Conservation (phyloP, 257 asterid genomes). For the Nicotiana tabacum region DNA sequence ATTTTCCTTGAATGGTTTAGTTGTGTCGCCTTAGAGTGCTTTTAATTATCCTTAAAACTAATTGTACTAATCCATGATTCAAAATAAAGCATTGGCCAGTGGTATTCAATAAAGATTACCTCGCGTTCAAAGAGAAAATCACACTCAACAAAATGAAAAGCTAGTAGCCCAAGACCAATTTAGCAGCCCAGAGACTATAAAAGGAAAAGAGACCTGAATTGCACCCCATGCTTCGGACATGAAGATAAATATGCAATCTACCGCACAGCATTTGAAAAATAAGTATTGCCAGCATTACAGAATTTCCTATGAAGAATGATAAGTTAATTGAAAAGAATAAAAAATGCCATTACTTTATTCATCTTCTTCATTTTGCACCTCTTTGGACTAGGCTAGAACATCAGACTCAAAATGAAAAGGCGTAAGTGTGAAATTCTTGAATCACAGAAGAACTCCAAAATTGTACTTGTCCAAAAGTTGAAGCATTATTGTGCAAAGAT, state of each 20-base stretch:
- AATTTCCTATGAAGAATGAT: background rate
- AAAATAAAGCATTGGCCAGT: background rate
- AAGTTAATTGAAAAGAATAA: too few relatives aligned
- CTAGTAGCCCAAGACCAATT: background rate
- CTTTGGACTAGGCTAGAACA: too few relatives aligned
- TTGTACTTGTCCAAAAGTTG: background rate
- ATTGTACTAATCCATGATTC: background rate
- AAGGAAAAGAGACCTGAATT: background rate
- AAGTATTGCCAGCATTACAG: background rate
- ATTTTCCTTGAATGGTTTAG: background rate
- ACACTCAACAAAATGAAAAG: background rate
- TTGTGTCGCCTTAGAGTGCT: background rate
- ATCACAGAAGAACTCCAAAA: too few relatives aligned
- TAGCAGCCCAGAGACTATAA: background rate
- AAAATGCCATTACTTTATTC: too few relatives aligned
- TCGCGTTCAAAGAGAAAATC: background rate
- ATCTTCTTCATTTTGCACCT: too few relatives aligned
- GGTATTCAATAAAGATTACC: conserved; percentile 4
- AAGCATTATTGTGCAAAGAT: background rate
- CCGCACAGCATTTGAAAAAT: background rate
- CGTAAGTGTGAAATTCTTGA: too few relatives aligned
- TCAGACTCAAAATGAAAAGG: too few relatives aligned
- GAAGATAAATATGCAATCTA: background rate
- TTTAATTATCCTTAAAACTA: background rate
- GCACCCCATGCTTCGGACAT: background rate